Conservation (phyloP, 2,329 filamentous ascomycete species). For the Colletotrichum lupini region DNA sequence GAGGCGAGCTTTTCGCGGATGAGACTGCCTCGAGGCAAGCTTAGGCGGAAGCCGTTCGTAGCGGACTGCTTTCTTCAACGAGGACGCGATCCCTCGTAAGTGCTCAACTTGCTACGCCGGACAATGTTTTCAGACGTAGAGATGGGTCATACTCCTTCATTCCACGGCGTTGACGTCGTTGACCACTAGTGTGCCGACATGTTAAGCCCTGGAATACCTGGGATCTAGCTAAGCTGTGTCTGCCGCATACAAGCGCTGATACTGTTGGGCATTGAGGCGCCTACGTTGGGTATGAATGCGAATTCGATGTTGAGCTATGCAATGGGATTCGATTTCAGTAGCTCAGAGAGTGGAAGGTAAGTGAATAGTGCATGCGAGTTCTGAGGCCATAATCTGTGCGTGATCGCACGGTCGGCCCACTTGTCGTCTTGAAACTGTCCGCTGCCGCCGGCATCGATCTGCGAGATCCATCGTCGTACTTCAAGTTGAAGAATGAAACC, state of each 20-base stretch:
- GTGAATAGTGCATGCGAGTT: neutral
- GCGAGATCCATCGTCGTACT: neutral
- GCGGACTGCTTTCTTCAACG: neutral
- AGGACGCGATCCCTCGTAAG: neutral
- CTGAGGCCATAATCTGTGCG: slow-evolving; percentile 26
- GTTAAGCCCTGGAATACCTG: neutral
- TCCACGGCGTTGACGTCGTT: neutral
- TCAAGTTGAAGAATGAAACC: neutral
- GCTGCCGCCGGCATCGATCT: neutral
- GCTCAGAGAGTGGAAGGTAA: neutral
- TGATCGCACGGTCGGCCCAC: slow-evolving; percentile 19
- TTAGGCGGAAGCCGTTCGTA: neutral
- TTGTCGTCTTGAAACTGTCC: slow-evolving; percentile 15
- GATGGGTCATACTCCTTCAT: too few relatives aligned
- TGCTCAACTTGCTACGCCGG: neutral
- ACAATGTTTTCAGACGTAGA: neutral
- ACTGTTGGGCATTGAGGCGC: neutral
- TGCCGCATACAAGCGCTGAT: neutral
- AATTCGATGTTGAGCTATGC: neutral
- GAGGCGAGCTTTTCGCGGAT: neutral
- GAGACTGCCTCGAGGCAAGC: neutral
- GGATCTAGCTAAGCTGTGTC: neutral
- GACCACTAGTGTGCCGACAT: neutral
- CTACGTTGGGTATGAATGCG: neutral
- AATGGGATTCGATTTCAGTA: neutral